These are phyloP conservation scores for Laguncularia racemosa DNA, from an alignment of 345 rosid genomes.

Conservation along the genomic window DNA sequence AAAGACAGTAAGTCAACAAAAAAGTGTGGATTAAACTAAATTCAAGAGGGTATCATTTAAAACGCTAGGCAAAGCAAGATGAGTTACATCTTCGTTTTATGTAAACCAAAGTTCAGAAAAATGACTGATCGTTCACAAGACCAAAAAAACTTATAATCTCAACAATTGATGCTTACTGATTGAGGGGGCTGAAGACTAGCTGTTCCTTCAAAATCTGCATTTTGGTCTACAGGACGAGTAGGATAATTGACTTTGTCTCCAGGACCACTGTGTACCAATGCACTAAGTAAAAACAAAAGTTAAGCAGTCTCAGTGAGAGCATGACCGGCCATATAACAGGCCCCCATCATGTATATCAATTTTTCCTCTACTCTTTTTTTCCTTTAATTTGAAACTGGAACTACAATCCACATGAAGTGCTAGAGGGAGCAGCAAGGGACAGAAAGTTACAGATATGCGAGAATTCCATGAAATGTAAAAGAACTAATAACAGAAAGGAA, in stretches of 20 bases:
- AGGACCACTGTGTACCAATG: slow-evolving; percentile 71
- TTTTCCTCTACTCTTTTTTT: not conserved
- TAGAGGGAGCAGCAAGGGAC: too few species aligned
- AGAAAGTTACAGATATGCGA: too few species aligned
- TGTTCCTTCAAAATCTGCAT: slow-evolving; percentile 92
- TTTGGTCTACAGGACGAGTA: slow-evolving; percentile 81
- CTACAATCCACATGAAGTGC: too few species aligned
- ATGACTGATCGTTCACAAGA: too few species aligned
- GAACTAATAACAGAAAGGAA: not conserved
- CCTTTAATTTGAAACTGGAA: too few species aligned
- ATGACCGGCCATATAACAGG: not conserved
- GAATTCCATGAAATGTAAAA: not conserved
- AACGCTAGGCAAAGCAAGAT: too few species aligned
- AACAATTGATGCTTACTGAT: slow-evolving; percentile 17
- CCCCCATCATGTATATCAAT: not conserved
- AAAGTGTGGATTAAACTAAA: too few species aligned
- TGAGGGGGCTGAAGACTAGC: slow-evolving; percentile 82
- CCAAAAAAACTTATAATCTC: too few species aligned
- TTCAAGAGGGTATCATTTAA: too few species aligned
- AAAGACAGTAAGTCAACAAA: too few species aligned
- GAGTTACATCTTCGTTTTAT: too few species aligned
- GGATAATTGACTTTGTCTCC: slow-evolving; percentile 90
- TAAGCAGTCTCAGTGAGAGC: not conserved
- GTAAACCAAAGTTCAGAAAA: too few species aligned
- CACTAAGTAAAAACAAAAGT: slow-evolving; percentile 15